Evolutionary conservation across 345 rosid genomes (phyloP).

Genomic region (Lumnitzera racemosa): DNA sequence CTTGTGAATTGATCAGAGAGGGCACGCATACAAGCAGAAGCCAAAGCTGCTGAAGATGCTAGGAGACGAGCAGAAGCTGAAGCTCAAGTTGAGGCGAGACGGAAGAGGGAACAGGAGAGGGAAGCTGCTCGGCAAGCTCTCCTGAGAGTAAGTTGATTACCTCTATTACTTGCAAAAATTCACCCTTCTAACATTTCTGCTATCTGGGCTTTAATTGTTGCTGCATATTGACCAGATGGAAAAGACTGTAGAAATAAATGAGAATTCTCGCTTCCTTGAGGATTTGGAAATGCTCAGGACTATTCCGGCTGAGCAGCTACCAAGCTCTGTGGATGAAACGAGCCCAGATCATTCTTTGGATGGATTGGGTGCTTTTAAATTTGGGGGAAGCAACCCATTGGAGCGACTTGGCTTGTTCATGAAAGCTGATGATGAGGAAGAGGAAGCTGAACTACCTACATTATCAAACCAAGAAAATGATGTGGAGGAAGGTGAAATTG

Average conservation of each 20-base stretch:
- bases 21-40: slow-evolving; percentile 92
- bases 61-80: slow-evolving; percentile 77
- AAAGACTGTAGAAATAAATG: slow-evolving; percentile 89
- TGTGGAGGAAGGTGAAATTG: slow-evolving; percentile 87
- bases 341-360: slow-evolving; percentile 58
- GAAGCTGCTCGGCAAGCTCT: slow-evolving; percentile 92
- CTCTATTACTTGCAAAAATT: too few relatives aligned
- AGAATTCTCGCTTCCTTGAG: slow-evolving; percentile 73
- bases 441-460: slow-evolving; percentile 32
- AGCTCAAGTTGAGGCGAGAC: slow-evolving; percentile 78
- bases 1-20: slow-evolving; percentile 40
- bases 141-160: slow-evolving; percentile 41
- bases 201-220: neutral
- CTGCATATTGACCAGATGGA: slow-evolving; percentile 60
- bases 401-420: slow-evolving; percentile 91
- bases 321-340: slow-evolving; percentile 54
- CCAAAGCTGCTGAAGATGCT: slow-evolving; percentile 88
- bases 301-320: slow-evolving; percentile 47
- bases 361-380: slow-evolving; percentile 65
- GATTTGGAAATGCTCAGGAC: slow-evolving; percentile 89
- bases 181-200: neutral
- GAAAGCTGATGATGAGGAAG: slow-evolving; percentile 75
- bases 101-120: slow-evolving; percentile 82
- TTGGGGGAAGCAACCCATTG: slow-evolving; percentile 70
- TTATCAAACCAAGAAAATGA: slow-evolving; percentile 23